These are phyloP conservation scores for Zygotorulaspora mrakii DNA, from an alignment of 1,139 yeast genomes.

Conservation along the genomic window DNA sequence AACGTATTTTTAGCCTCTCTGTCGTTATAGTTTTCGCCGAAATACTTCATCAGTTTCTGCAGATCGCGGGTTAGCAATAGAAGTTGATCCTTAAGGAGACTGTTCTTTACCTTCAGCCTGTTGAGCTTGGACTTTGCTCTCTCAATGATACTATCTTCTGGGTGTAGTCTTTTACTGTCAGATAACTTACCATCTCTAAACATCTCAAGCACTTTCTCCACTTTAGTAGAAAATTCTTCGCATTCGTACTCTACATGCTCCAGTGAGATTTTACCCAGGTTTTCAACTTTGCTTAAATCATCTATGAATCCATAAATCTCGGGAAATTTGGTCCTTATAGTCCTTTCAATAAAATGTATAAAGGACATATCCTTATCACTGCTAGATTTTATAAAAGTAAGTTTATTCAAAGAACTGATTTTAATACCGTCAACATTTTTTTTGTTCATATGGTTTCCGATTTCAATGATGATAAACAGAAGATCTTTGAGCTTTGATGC, in stretches of 20 bases:
- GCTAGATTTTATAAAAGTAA: conserved; percentile 80
- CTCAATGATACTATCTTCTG: conserved; percentile 62
- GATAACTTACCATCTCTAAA: conserved; percentile 71
- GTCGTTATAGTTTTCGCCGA: conserved; percentile 77
- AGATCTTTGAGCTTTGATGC: conserved; percentile 66
- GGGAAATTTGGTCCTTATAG: conserved; percentile 73
- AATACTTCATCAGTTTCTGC: conserved; percentile 63
- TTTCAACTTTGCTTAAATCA: conserved; percentile 62
- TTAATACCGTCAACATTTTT: conserved; percentile 84
- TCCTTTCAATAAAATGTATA: conserved; percentile 80
- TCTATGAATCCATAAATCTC: conserved; percentile 72
- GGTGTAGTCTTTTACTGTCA: conserved; percentile 64
- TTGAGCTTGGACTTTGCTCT: conserved; percentile 52
- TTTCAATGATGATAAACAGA: conserved; percentile 70
- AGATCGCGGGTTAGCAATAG: conserved; percentile 52
- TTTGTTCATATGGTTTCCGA: conserved; percentile 95
- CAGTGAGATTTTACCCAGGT: conserved; percentile 64
- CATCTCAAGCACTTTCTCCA: conserved; percentile 54
- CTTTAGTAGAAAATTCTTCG: conserved; percentile 51
- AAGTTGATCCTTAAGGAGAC: conserved; percentile 54
- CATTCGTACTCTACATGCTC: conserved; percentile 77
- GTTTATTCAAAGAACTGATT: conserved; percentile 73
- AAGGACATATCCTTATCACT: conserved; percentile 73
- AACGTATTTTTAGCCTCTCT: conserved; percentile 59
- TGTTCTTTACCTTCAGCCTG: conserved; percentile 60